Evolutionary conservation across 2,329 filamentous ascomycete species (phyloP).

Genomic region (Stenocarpella maydis): DNA sequence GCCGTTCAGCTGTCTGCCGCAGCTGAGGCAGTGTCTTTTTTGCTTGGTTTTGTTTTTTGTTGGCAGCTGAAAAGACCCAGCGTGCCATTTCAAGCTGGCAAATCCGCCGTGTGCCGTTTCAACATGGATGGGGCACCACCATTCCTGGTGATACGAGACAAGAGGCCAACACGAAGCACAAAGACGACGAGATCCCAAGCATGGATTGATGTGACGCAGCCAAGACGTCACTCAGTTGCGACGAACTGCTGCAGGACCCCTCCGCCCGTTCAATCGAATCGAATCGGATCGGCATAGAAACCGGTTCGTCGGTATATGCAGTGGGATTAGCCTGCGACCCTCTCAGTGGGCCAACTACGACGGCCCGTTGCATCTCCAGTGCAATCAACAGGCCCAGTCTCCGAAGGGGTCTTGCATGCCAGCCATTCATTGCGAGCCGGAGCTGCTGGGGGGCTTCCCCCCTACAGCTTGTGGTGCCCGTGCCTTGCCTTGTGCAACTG

Average conservation of each 20-base stretch:
- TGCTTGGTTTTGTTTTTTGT: no score
- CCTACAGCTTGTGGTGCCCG: neutral
- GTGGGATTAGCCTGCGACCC: neutral
- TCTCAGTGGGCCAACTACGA: neutral
- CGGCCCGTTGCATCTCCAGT: neutral
- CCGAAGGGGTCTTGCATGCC: neutral
- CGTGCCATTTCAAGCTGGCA: neutral
- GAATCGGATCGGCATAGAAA: conserved; percentile 3
- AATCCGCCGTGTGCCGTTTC: conserved; percentile 9
- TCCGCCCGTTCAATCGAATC: neutral
- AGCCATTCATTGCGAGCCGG: neutral
- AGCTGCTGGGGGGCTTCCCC: neutral
- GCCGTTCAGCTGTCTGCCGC: conserved; percentile 11
- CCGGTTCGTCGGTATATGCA: conserved; percentile 14
- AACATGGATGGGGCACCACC: neutral
- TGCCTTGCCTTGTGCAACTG: neutral
- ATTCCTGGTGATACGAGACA: neutral
- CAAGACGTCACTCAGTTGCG: conserved; percentile 3
- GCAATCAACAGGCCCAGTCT: neutral
- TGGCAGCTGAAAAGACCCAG: conserved; percentile 6
- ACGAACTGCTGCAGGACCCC: conserved; percentile 25
- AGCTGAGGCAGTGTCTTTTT: conserved; percentile 12
- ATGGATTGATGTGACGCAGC: conserved; percentile 6
- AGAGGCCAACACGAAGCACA: neutral
- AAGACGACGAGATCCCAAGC: neutral